These are phyloP conservation scores for Neopestalotiopsis rosae DNA, from an alignment of 2,329 filamentous ascomycete genomes.

Conservation along the genomic window DNA sequence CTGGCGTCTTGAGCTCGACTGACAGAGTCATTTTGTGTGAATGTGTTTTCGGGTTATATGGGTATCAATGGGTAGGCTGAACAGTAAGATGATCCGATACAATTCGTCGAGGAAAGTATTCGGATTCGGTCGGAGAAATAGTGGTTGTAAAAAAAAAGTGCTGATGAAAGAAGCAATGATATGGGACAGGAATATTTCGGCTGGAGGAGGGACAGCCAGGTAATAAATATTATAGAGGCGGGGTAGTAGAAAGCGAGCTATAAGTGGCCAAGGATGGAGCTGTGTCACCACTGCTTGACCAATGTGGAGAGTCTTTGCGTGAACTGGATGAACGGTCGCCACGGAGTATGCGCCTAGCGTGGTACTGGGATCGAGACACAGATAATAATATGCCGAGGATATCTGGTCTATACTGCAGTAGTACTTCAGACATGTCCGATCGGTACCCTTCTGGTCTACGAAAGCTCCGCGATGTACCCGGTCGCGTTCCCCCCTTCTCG, in stretches of 20 bases:
- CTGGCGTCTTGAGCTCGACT: slow-evolving; percentile 70
- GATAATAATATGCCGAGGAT: neutral
- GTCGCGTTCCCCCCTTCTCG: neutral
- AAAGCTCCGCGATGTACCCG: neutral
- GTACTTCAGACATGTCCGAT: neutral
- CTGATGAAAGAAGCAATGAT: neutral
- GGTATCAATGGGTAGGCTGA: neutral
- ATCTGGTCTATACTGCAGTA: neutral
- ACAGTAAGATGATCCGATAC: too few relatives aligned
- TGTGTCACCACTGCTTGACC: neutral
- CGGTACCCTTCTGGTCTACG: neutral
- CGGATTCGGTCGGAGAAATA: neutral
- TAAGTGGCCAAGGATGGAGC: neutral
- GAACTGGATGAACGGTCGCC: neutral
- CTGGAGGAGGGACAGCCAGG: neutral
- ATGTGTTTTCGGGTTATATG: neutral
- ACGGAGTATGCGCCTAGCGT: neutral
- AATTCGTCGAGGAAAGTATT: neutral
- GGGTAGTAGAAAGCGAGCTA: neutral
- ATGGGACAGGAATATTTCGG: neutral
- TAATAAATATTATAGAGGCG: slow-evolving; percentile 1
- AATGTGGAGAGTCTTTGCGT: neutral
- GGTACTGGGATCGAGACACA: neutral
- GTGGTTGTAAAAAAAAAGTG: neutral
- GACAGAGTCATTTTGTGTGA: slow-evolving; percentile 51